phyloP scores from a whole-genome alignment of 768 basidiomycete species.

The Leccinum variicolor region DNA sequence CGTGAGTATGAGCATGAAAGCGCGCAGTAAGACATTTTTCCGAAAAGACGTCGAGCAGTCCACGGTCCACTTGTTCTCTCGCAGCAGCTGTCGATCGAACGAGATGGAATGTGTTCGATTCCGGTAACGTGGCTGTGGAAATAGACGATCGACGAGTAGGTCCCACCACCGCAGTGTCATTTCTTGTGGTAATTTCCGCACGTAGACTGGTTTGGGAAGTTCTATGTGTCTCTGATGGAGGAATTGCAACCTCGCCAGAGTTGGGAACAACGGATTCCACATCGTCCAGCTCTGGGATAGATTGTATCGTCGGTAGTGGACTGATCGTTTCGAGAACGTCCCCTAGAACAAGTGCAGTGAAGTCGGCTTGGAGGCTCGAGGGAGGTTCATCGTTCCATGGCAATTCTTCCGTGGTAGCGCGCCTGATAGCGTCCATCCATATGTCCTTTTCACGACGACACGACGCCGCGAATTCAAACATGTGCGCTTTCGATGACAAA shows the following conservation, averaged over 20 bases:
- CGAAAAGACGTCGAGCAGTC: constrained; percentile 78
- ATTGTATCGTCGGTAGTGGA: constrained; percentile 52
- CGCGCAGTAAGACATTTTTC: constrained; percentile 68
- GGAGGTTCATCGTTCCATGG: constrained; percentile 60
- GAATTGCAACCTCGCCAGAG: constrained; percentile 1
- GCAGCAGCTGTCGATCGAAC: constrained; percentile 63
- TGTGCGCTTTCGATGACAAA: constrained; percentile 62
- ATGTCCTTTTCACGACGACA: constrained; percentile 80
- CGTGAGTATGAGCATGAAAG: constrained; percentile 57
- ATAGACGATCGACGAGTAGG: constrained; percentile 60
- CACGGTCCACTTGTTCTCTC: constrained; percentile 71
- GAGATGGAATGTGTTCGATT: constrained; percentile 56
- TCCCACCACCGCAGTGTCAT: constrained; percentile 15
- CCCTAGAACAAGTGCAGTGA: constrained; percentile 32
- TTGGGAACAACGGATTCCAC: constrained; percentile 6
- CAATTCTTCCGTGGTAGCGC: constrained; percentile 41
- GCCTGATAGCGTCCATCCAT: constrained; percentile 74
- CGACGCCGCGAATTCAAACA: constrained; percentile 83
- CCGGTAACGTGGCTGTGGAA: constrained; percentile 44
- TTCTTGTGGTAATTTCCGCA: constrained; percentile 16
- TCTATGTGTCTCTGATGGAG: constrained; percentile 1
- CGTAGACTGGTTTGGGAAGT: constrained; percentile 20
- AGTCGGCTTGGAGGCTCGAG: constrained; percentile 55
- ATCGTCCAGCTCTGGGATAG: constrained; percentile 47
- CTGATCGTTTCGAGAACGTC: constrained; percentile 40